Base-by-base conservation (phyloP, 345 rosid genomes). In the Sisymbrium altissimum region DNA sequence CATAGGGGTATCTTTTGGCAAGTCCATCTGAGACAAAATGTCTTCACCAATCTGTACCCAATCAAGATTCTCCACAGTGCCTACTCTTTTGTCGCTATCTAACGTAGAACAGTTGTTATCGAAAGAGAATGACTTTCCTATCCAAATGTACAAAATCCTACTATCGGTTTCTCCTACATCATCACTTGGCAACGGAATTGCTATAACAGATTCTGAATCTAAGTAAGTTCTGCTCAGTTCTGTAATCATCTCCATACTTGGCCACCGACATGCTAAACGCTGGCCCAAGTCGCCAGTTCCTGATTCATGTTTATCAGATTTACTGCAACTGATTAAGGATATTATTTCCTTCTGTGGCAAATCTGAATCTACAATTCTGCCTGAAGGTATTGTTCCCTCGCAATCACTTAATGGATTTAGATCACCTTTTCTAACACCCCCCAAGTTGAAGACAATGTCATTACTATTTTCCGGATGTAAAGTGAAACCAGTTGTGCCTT, bases 81-180 rank as follows among this genome's bases (percentile, higher is more conserved):
- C 86, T 43, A 70, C 50, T 9, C 15, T 73, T 64, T 67, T 72
- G 70, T 81, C 71, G 70, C 80, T 80, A 81, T 79, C 83, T 78
- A 85, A 75, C 74, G 75, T 75, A 68, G 75, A 70, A 80, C 64
- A 66, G 77, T 78, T 73, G 79, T 83, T 81, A 13, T 79, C 84
- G 27, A 35, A 52, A 78, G 66, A 33, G 73, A 85, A 85, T 52
- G 85, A 86, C 80, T 77, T 87, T 81, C 97, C 98, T 74, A 89
- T 70, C 98, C 98, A 94, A 75, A 94, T 71, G 80, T 87, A 85
- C 44, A 94, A 84, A 85, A 70, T 72, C 80, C 83, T 82, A 83
- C 68, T 68, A 56, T 76, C 65, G 64, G 65, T 74, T 70, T 77
- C 83, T 74, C 80, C 86, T 56, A 83, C 68, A 71, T 15, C 55